Base-by-base conservation (phyloP, 139 green algal species). In the Haematococcus lacustris region DNA sequence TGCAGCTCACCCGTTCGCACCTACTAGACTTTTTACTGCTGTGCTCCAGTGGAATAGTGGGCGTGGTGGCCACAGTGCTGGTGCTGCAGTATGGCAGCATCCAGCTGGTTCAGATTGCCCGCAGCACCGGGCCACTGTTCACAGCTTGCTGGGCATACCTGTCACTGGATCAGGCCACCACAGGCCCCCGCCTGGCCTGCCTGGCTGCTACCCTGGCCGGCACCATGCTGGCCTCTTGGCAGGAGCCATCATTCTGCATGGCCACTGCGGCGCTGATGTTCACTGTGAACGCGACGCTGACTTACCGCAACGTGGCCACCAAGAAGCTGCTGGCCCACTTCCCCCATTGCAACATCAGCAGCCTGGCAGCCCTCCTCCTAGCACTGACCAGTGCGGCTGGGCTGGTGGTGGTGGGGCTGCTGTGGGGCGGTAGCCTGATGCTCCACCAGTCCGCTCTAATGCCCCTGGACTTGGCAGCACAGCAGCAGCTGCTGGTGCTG, bases 101-200 rank as follows among this genome's bases (percentile, higher is more conserved):
- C 13, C 62, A 77, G 62, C 62, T 77, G 38, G 71, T 77, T 61
- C 71, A 77, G 62, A 41, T 77, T 3, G 41, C 62, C 23, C 71
- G 71, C 61, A 77, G 71, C 35, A n/a, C 71, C 33, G 71, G 71
- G 23, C 71, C 71, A 5, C 23, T 77, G 33, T 77, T 77, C 61
- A 77, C 71, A 21, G 57, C 71, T 3, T 5, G 34, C 30, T 77
- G 71, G 71, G 71, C 71, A 9, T 68, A 40, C 30, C 62, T 77
- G 28, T 5, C 71, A 2, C 71, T 77, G 28, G 32, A 77, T 40
- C 71, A 77, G 62, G 2, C 23, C 62, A 77, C 71, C 40, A 66
- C 3, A 2, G 62, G 62, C 30, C 3, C 21, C 3, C 40, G 40
- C 3, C 62, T 76, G 3, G 3, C 35, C 3, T 77, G 41, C 33